A percentile compares a stretch with the other conserved stretches of the same genome.
phyloP scores from a whole-genome alignment of 352 stramenopile species.

The Pythium monospermum region DNA sequence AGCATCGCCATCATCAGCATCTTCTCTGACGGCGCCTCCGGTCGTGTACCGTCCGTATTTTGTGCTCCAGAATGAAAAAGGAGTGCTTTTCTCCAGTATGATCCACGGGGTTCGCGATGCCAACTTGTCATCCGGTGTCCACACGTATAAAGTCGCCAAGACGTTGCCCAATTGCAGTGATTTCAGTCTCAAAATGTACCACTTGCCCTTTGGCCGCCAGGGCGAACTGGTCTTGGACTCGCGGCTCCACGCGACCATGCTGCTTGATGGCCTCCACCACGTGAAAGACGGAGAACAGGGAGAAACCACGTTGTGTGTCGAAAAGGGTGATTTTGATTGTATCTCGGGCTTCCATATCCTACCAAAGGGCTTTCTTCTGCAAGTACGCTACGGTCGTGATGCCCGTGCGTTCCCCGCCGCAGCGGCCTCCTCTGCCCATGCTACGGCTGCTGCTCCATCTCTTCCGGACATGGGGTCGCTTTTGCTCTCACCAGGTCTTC shows the following conservation, averaged over 20 bases:
- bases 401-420: slow-evolving; percentile 39
- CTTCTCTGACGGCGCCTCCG: slow-evolving; percentile 10
- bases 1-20: slow-evolving; percentile 1
- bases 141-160: slow-evolving; percentile 64
- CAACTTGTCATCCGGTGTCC: slow-evolving; percentile 41
- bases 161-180: slow-evolving; percentile 62
- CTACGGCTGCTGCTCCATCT: background rate
- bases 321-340: slow-evolving; percentile 79
- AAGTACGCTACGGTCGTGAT: slow-evolving; percentile 49
- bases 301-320: slow-evolving; percentile 44
- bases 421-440: background rate
- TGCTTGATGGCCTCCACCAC: slow-evolving; percentile 45
- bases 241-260: slow-evolving; percentile 62
- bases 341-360: slow-evolving; percentile 66
- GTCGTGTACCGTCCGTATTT: slow-evolving; percentile 74
- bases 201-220: slow-evolving; percentile 80
- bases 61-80: slow-evolving; percentile 82
- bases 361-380: slow-evolving; percentile 59
- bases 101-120: slow-evolving; percentile 73
- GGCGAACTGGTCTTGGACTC: slow-evolving; percentile 79
- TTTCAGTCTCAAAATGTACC: slow-evolving; percentile 82
- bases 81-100: slow-evolving; percentile 84
- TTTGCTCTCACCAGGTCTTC: slow-evolving; percentile 4
- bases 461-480: background rate
- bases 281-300: slow-evolving; percentile 26